These are phyloP conservation scores for Cryptosporidium baileyi DNA, from an alignment of 169 alveolate genomes.

Conservation along the genomic window DNA sequence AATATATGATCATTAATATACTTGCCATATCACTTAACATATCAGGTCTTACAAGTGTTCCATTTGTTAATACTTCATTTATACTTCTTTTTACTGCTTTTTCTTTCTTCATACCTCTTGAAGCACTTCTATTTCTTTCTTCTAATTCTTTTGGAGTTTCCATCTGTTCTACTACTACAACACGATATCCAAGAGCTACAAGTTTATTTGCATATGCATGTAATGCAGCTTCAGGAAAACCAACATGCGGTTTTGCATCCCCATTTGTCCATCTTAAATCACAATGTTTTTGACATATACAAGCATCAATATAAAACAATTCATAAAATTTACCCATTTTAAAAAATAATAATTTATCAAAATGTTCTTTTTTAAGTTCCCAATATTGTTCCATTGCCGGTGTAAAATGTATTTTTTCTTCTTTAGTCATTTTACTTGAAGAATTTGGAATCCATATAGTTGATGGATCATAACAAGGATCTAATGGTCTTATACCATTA, in stretches of 20 bases:
- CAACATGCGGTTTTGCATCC: conserved; percentile 96
- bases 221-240: conserved; percentile 98
- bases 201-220: conserved; percentile 91
- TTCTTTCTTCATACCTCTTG: conserved; percentile 76
- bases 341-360: conserved; percentile 95
- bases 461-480: conserved; percentile 90
- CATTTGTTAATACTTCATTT: conserved; percentile 91
- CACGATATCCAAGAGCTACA: conserved; percentile 92
- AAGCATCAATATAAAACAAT: conserved; percentile 93
- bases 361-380: conserved; percentile 92
- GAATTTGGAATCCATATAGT: conserved; percentile 92
- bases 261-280: conserved; percentile 98
- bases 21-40: conserved; percentile 76
- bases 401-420: conserved; percentile 87
- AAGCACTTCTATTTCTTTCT: conserved; percentile 81
- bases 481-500: conserved; percentile 85
- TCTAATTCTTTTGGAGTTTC: conserved; percentile 96
- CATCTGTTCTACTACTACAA: conserved; percentile 98
- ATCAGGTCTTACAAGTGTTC: conserved; percentile 87
- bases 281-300: conserved; percentile 89
- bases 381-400: conserved; percentile 98
- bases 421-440: conserved; percentile 83
- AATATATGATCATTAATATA: conserved; percentile 29
- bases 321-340: conserved; percentile 96
- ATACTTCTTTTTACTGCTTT: conserved; percentile 92